Percentiles rank a stretch among this genome's conserved stretches.
Conservation (phyloP, 306 rosid genomes). For the Glycine tomentella region DNA sequence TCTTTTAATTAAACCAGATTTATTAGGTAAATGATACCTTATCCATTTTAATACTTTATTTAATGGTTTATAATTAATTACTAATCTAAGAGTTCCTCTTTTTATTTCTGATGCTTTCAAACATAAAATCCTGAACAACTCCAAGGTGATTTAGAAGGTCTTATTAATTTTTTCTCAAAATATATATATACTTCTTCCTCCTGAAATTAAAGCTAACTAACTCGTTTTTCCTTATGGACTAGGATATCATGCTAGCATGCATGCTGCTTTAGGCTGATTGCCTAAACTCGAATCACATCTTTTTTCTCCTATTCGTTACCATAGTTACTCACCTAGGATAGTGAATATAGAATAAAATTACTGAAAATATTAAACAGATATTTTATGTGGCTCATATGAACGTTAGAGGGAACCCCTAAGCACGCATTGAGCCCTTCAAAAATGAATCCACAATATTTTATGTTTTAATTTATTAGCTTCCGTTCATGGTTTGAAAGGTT, state of each 20-base stretch:
- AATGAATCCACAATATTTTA: not conserved
- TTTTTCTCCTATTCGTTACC: not conserved
- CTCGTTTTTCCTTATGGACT: no score
- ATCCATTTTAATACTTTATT: no score
- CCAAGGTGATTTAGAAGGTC: no score
- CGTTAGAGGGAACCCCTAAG: conserved; percentile 27
- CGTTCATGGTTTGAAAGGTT: conserved; percentile 1
- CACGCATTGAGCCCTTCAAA: conserved; percentile 33
- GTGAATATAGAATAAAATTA: not conserved
- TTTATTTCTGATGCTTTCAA: no score
- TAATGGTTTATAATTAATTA: no score
- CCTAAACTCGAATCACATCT: not conserved
- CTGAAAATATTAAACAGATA: not conserved
- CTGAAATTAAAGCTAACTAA: no score
- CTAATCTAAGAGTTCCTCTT: no score
- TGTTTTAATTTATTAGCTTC: not conserved
- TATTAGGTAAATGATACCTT: no score
- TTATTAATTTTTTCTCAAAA: no score
- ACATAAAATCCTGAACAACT: no score
- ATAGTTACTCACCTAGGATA: not conserved
- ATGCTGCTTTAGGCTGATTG: conserved; percentile 24
- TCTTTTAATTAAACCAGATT: no score
- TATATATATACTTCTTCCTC: not conserved
- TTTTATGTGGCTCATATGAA: conserved; percentile 10
- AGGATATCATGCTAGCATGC: conserved; percentile 29